These are phyloP conservation scores for Circinella minor DNA, from an alignment of 371 early-diverging fungal genomes.

Conservation along the genomic window DNA sequence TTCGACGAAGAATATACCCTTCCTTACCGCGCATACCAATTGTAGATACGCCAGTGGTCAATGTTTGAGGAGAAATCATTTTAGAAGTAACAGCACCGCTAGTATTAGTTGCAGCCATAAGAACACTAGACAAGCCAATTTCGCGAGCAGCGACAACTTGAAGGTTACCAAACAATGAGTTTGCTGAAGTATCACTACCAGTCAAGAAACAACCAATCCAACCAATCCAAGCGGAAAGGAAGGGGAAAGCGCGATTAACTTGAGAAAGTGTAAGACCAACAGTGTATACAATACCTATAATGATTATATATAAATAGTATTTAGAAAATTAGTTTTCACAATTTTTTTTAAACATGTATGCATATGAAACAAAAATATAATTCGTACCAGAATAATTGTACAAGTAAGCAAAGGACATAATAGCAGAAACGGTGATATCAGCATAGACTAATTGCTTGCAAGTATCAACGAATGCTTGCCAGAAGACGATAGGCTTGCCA, in stretches of 20 bases:
- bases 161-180: constrained; percentile 52
- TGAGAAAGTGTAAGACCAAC: constrained; percentile 53
- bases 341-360: too few relatives aligned
- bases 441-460: constrained; percentile 43
- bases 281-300: constrained; percentile 48
- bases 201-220: constrained; percentile 59
- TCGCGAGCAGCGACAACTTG: constrained; percentile 56
- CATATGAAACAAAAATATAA: constrained; percentile 4
- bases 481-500: constrained; percentile 31
- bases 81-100: constrained; percentile 51
- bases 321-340: too few relatives aligned
- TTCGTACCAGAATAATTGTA: constrained; percentile 46
- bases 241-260: constrained; percentile 54
- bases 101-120: constrained; percentile 56
- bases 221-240: constrained; percentile 56
- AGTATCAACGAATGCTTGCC: constrained; percentile 31
- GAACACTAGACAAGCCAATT: constrained; percentile 46
- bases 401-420: constrained; percentile 55
- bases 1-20: constrained; percentile 43
- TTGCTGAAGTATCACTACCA: constrained; percentile 54
- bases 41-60: constrained; percentile 56
- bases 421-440: constrained; percentile 48
- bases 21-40: constrained; percentile 54
- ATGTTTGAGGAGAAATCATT: constrained; percentile 57
- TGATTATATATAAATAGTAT: not conserved